A percentile compares a stretch with the other conserved stretches of the same genome.
Conservation (phyloP, 2,329 filamentous ascomycete species). For the Didymosphaeria variabile region DNA sequence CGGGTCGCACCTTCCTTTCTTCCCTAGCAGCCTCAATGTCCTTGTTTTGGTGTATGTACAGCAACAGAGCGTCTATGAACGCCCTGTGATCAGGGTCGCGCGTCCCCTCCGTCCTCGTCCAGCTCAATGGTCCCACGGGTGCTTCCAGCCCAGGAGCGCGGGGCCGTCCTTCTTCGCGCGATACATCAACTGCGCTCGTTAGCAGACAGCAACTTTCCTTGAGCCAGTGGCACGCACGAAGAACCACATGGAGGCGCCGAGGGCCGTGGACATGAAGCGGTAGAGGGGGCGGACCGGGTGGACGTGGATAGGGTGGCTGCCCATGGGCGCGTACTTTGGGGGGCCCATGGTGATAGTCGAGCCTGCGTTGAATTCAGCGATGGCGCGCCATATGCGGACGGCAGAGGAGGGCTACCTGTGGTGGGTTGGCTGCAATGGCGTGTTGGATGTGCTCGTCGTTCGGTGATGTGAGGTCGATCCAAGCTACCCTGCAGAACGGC, state of each 20-base stretch:
- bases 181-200: constrained; percentile 79
- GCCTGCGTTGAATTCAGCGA: constrained; percentile 29
- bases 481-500: constrained; percentile 10
- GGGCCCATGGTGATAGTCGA: constrained; percentile 45
- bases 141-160: constrained; percentile 89
- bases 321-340: constrained; percentile 50
- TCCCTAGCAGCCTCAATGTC: not conserved
- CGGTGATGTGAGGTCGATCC: constrained; percentile 34
- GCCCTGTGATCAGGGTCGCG: not conserved
- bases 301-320: constrained; percentile 64
- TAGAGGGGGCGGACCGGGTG: constrained; percentile 75
- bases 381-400: not conserved
- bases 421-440: constrained; percentile 41
- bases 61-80: not conserved
- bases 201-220: constrained; percentile 22
- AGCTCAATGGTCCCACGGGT: constrained; percentile 63
- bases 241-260: constrained; percentile 99
- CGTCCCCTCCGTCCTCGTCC: constrained; percentile 10
- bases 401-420: constrained; percentile 28
- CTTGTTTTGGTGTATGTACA: constrained; percentile 1
- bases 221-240: constrained; percentile 71
- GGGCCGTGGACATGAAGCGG: constrained; percentile 82
- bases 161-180: constrained; percentile 96
- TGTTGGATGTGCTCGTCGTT: constrained; percentile 21
- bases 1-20: not conserved